These are phyloP conservation scores for Delonix regia DNA, from an alignment of 306 rosid species.

Conservation along the genomic window DNA sequence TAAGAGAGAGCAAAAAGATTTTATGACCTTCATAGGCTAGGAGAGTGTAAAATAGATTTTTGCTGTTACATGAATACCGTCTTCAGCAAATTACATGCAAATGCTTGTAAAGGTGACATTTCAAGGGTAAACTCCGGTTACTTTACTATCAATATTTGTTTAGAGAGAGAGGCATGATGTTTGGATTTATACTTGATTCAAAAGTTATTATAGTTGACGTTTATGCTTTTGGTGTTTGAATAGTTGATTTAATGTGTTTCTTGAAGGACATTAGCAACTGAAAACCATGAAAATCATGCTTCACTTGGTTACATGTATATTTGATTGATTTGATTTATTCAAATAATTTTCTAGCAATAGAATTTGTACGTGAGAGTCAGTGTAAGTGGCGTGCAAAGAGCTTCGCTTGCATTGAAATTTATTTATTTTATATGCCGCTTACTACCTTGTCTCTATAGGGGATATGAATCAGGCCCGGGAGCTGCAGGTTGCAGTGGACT, in stretches of 20 bases:
- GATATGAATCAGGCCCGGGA: constrained; percentile 77
- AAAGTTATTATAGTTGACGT: not conserved
- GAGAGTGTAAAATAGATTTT: not conserved
- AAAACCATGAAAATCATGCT: not conserved
- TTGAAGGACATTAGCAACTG: not conserved
- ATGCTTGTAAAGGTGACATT: constrained; percentile 4
- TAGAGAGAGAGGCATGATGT: not conserved
- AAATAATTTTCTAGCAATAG: not conserved
- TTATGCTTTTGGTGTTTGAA: not conserved
- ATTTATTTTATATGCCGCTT: not conserved
- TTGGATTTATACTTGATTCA: not conserved
- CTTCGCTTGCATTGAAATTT: not conserved
- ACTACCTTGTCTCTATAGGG: constrained; percentile 54
- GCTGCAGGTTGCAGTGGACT: constrained; percentile 70
- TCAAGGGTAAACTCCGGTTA: not conserved
- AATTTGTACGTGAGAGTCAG: not conserved
- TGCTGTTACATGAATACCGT: not conserved
- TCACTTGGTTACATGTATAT: too few relatives aligned
- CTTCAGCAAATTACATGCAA: constrained; percentile 10
- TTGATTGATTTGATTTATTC: too few relatives aligned
- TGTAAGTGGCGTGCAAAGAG: not conserved
- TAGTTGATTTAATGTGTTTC: not conserved
- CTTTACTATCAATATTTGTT: not conserved
- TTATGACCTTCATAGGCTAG: not conserved
- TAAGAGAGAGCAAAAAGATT: not conserved